phyloP scores from a whole-genome alignment of 495 filamentous ascomycete species.

The Neurospora hispaniola region DNA sequence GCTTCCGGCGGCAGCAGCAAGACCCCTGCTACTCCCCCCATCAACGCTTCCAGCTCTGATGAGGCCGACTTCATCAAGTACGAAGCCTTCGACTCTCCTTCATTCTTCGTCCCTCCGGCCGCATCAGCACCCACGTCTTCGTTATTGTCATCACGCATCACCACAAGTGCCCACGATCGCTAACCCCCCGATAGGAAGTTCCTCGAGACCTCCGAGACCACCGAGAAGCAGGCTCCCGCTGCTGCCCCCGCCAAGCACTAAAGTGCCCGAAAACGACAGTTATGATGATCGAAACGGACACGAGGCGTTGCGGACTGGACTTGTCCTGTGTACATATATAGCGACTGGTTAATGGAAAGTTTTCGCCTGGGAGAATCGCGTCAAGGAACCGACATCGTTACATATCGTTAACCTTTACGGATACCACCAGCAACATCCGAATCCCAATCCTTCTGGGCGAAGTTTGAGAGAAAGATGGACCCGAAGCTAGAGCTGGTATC shows the following conservation, averaged over 20 bases:
- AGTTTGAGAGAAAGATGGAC: not conserved
- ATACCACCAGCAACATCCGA: not conserved
- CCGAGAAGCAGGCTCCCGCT: conserved; percentile 48
- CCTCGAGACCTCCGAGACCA: conserved; percentile 58
- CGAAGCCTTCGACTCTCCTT: conserved; percentile 18
- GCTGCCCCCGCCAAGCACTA: conserved; percentile 44
- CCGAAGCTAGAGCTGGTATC: not conserved
- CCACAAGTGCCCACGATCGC: conserved; percentile 2
- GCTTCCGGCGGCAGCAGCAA: conserved; percentile 53
- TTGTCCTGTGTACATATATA: conserved; percentile 20
- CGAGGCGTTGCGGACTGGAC: conserved; percentile 1
- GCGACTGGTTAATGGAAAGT: conserved; percentile 12
- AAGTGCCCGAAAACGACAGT: conserved; percentile 8
- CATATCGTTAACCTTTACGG: not conserved
- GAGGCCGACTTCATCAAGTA: conserved; percentile 98
- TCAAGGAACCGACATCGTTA: not conserved
- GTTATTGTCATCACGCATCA: not conserved
- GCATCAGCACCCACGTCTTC: not conserved
- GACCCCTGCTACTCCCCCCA: conserved; percentile 58
- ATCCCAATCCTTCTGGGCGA: not conserved
- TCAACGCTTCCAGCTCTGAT: conserved; percentile 80
- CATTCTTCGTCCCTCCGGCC: conserved; percentile 1
- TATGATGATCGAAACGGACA: not conserved
- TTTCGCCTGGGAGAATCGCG: conserved; percentile 5
- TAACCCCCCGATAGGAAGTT: conserved; percentile 54